Base-by-base conservation (phyloP, 345 rosid genomes). In the Balakata baccata region DNA sequence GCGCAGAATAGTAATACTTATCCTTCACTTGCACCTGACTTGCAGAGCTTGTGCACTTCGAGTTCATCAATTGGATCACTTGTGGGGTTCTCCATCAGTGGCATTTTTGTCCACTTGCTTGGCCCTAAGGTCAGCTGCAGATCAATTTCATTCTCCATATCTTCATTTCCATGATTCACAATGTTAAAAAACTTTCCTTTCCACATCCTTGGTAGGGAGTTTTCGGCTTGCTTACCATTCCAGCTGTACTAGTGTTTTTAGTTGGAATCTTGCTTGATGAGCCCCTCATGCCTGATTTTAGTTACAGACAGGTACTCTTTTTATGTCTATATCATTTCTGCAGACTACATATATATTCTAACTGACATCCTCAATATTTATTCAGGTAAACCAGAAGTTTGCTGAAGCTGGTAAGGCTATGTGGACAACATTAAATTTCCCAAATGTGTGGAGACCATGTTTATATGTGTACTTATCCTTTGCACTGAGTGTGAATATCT, bases 1-100 rank as follows among this genome's bases (percentile, higher is more conserved):
- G 99, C 94, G 3, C 88, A 96, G 77, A 89, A 93, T 72, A 96
- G 97, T 39, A 96, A 86, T 18, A 79, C 67, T 45, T 92, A 82
- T 50, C 98, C 90, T 78, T 75, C 87, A 58, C 90, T 93, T 70
- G 96, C 97, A 0, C 84, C 97, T 45, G 98, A 96, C 74, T 86
- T 96, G 98, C 97, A 93, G 84, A 96, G 99, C 75, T 78, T 96
- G 72, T 96, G 99, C 64, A 85, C 87, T 37, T 82, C 88, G 54
- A 83, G 89, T 76, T 84, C 97, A 4, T 87, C 99, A 1, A 82
- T 88, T 63, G 99, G 99, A 70, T 88, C 90, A 17, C 86, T 96
- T 16, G 43, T 96, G 34, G 99, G 98, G 63, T 96, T 72, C 77
- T 82, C 85, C 60, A 75, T 90, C 75, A 96, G 97, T 71, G 99